Conservation (phyloP, 805 yeast species). For the Candida boleticola region DNA sequence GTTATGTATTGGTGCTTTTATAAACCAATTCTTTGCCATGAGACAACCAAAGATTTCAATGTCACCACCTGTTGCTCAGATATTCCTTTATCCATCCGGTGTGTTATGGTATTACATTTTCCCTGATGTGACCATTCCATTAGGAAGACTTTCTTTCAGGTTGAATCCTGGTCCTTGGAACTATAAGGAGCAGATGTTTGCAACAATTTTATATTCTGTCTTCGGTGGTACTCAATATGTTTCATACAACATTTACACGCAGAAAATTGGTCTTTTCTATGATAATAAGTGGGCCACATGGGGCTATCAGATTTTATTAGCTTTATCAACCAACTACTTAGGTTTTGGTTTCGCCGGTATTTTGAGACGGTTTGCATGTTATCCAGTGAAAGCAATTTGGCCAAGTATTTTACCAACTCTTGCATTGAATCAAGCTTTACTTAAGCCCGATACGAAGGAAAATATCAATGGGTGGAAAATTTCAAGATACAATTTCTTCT, state of each 20-base stretch:
- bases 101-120: constrained; percentile 31
- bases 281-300: constrained; percentile 14
- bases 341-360: constrained; percentile 33
- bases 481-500: constrained; percentile 21
- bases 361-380: constrained; percentile 10
- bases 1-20: constrained; percentile 50
- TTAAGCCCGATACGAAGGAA: constrained; percentile 22
- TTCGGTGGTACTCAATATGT: constrained; percentile 30
- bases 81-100: constrained; percentile 48
- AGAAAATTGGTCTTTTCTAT: constrained; percentile 19
- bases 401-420: constrained; percentile 1
- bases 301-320: constrained; percentile 24
- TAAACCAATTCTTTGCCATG: constrained; percentile 55
- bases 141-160: constrained; percentile 14
- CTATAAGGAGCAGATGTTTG: constrained; percentile 63
- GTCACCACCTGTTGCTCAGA: constrained; percentile 43
- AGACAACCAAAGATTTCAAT: constrained; percentile 50
- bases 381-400: constrained; percentile 11
- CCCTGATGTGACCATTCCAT: constrained; percentile 38
- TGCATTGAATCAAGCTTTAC: constrained; percentile 26
- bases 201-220: constrained; percentile 44
- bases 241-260: constrained; percentile 11
- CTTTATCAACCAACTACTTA: constrained; percentile 22
- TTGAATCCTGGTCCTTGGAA: constrained; percentile 67
- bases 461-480: constrained; percentile 32